Evolutionary conservation across 2,329 filamentous ascomycete species (phyloP), one percentile per base, ranked within the genome.

Genomic region (Aspergillus brasiliensis): DNA sequence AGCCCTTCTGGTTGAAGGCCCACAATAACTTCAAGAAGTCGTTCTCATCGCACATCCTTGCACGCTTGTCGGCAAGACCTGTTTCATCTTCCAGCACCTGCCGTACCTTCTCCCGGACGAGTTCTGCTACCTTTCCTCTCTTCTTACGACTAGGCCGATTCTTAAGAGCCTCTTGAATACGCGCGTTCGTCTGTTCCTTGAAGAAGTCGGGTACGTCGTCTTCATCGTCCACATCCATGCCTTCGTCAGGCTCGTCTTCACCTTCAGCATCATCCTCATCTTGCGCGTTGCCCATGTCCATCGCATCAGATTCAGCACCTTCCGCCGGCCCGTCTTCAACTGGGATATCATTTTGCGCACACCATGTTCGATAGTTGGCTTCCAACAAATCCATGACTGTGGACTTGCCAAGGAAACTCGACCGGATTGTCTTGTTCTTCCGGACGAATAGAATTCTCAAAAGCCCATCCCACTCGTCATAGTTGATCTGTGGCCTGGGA

Each of bases 381-480:
- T 96, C 92, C 19, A 97, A 80, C 83, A 97, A 88, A 58, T 86
- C 84, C 72, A 97, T 83, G 1, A 97, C 89, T 67, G 91, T 91
- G 59, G 87, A 88, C 13, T 90, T 92, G 15, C 90, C 90, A 54
- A 96, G 81, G 79, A 92, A 96, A 62, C 87, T 89, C 5, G 91
- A 89, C 40, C 92, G 84, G 56, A 98, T 80, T 1, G 92, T 97
- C 76, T 93, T 92, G 78, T 98, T 98, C 80, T 96, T 95, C 67
- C 95, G 83, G 55, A 90, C 88, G 68, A 97, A 97, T 62, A 88
- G 87, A 42, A 96, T 87, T 53, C 91, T 83, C 62, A 98, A 77
- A 73, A 98, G 82, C 8, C 94, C 93, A 72, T 98, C 94, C 89
- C 93, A 97, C 76, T 98, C 95, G 56, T 96, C 92, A 78, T 94